Percentiles rank a stretch among this genome's conserved stretches.
phyloP scores from a whole-genome alignment of 768 basidiomycete genomes.

The Tylopilus subfusipes region DNA sequence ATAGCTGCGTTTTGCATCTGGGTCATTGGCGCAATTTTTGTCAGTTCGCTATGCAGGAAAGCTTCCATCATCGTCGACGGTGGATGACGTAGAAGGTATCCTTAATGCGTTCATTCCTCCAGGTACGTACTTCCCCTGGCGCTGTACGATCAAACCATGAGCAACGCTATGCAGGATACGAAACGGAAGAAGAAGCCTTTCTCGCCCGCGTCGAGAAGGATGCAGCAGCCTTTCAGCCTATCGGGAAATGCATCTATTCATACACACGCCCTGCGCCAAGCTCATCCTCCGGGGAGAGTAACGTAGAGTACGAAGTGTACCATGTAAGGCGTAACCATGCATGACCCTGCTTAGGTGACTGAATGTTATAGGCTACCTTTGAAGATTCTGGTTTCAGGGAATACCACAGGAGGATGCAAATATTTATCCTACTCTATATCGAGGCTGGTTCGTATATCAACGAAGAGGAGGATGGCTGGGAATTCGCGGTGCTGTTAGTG shows the following conservation, averaged over 20 bases:
- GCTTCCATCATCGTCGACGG: constrained; percentile 59
- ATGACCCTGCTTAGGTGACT: neutral
- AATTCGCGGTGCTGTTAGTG: constrained; percentile 82
- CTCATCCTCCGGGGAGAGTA: constrained; percentile 47
- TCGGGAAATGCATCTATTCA: constrained; percentile 69
- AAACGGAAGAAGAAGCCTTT: constrained; percentile 66
- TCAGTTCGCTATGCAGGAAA: constrained; percentile 63
- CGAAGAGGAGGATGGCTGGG: constrained; percentile 92
- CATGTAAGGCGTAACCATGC: constrained; percentile 55
- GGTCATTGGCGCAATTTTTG: constrained; percentile 77
- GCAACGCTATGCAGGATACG: constrained; percentile 50
- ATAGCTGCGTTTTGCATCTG: constrained; percentile 84
- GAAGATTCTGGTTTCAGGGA: constrained; percentile 84
- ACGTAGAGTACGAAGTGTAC: constrained; percentile 83
- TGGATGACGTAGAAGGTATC: constrained; percentile 83
- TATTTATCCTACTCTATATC: constrained; percentile 92
- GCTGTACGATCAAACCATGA: neutral
- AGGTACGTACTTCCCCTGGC: constrained; percentile 37
- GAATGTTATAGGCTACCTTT: constrained; percentile 64
- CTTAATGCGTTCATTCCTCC: constrained; percentile 75
- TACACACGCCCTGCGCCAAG: constrained; percentile 60
- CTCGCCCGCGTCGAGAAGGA: constrained; percentile 70
- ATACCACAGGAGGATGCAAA: constrained; percentile 88
- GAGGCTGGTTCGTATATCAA: constrained; percentile 94
- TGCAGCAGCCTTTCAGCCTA: constrained; percentile 71